Evolutionary conservation across 2,329 filamentous ascomycete species (phyloP).

Genomic region (Coniochaeta sp.): DNA sequence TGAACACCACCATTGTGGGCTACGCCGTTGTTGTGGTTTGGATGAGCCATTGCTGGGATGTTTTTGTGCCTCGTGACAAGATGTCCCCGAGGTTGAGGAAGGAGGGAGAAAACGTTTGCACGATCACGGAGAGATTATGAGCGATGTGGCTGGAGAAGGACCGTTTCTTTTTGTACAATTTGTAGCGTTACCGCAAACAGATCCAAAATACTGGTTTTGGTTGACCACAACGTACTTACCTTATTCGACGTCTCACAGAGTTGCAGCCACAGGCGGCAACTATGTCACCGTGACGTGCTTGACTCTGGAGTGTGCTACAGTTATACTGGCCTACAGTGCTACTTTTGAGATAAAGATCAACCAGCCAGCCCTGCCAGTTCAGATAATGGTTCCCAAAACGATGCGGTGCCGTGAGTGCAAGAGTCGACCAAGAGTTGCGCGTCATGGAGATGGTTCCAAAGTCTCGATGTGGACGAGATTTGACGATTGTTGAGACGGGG

Average conservation of each 20-base stretch:
- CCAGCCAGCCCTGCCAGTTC: too few relatives aligned
- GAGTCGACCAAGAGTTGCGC: neutral
- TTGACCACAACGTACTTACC: too few relatives aligned
- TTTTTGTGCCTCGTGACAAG: too few relatives aligned
- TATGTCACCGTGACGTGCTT: neutral
- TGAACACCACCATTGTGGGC: neutral
- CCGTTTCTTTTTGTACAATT: too few relatives aligned
- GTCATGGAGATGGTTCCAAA: conserved; percentile 2
- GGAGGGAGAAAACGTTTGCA: neutral
- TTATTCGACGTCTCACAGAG: neutral
- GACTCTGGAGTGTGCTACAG: neutral
- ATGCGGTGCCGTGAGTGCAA: neutral
- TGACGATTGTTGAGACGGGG: neutral
- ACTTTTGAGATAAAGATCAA: too few relatives aligned
- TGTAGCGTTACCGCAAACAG: neutral
- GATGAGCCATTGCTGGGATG: neutral
- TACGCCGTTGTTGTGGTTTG: neutral
- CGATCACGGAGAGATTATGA: neutral
- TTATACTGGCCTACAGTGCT: neutral
- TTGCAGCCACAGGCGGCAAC: neutral
- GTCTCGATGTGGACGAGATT: neutral
- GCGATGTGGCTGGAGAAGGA: too few relatives aligned
- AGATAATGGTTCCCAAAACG: too few relatives aligned
- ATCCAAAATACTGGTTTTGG: neutral
- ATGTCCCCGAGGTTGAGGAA: neutral